Conservation (phyloP, 75 land plant genomes). For the Pinus tabuliformis region DNA sequence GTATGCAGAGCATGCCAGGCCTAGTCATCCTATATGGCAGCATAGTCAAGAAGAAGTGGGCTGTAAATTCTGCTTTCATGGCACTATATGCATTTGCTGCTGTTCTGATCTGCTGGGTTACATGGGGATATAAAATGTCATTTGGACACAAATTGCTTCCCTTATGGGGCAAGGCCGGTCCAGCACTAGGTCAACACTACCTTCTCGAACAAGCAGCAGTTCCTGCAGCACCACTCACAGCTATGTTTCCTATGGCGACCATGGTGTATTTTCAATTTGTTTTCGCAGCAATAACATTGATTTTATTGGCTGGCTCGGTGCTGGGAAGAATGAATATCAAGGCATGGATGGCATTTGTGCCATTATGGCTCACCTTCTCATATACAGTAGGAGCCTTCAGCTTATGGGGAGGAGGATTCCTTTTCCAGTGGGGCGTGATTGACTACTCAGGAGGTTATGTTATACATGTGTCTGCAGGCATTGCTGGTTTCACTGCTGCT, state of each 20-base stretch:
- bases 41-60: conserved; percentile 67
- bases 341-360: conserved; percentile 76
- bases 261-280: conserved; percentile 45
- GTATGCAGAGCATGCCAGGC: conserved; percentile 56
- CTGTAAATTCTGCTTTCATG: conserved; percentile 65
- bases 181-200: conserved; percentile 26
- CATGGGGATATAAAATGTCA: conserved; percentile 57
- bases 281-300: conserved; percentile 61
- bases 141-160: conserved; percentile 57
- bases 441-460: conserved; percentile 39
- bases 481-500: conserved; percentile 15
- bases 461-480: conserved; percentile 26
- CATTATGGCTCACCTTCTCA: conserved; percentile 51
- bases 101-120: conserved; percentile 53
- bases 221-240: conserved; percentile 1
- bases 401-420: conserved; percentile 41
- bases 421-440: conserved; percentile 34
- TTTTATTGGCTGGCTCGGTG: conserved; percentile 54
- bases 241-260: conserved; percentile 24
- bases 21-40: conserved; percentile 61
- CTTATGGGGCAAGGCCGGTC: conserved; percentile 58
- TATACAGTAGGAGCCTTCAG: conserved; percentile 39
- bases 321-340: conserved; percentile 61
- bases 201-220: conserved; percentile 20
- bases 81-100: conserved; percentile 65